Base-by-base conservation (phyloP, 202 grass and related monocot species). In the Carex arenaria region DNA sequence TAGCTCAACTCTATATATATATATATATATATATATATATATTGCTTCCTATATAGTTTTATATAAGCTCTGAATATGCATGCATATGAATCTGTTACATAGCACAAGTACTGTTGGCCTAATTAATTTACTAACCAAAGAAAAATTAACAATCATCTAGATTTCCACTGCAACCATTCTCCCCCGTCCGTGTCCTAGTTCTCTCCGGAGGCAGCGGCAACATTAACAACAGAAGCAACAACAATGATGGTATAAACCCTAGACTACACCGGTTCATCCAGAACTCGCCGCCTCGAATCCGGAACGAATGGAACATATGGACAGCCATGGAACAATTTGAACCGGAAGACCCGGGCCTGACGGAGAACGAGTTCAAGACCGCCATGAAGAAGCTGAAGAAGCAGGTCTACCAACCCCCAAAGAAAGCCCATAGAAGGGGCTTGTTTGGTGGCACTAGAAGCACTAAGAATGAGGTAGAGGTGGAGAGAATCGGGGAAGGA, bases 361-460 rank as follows among this genome's bases (percentile, higher is more conserved):
- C 83, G 0, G 84, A 88, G 3, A 84, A 56, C 1, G 88, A 92
- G 80, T 92, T 89, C 87, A 91, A 76, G 67, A 79, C 79, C 42
- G 88, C 87, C 2, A 91, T 97, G 90, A 85, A 76, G 32, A 79
- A 86, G 83, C 69, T 94, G 17, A 86, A 73, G 66, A 91, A 77
- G 78, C 72, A 94, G 81, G 63, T 68, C 31, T 94, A 92, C 80
- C 79, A 60, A 63, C 61, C 62, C 12, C 63, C 56, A 1, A 83
- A 82, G 72, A 80, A 19, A 68, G 51, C 56, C 40, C 77, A 53
- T 19, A 72, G 18, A 66, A 78, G 84, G 57, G 80, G 75, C n/a
- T 26, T 70, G 32, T 79, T 85, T 67, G 66, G 67, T 13, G 36
- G 15, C 17, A 75, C 45, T 32, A 84, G 76, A 61, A 82, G 61